phyloP scores from a whole-genome alignment of 371 early-diverging fungal genomes.

The Syncephalastrum sp. region DNA sequence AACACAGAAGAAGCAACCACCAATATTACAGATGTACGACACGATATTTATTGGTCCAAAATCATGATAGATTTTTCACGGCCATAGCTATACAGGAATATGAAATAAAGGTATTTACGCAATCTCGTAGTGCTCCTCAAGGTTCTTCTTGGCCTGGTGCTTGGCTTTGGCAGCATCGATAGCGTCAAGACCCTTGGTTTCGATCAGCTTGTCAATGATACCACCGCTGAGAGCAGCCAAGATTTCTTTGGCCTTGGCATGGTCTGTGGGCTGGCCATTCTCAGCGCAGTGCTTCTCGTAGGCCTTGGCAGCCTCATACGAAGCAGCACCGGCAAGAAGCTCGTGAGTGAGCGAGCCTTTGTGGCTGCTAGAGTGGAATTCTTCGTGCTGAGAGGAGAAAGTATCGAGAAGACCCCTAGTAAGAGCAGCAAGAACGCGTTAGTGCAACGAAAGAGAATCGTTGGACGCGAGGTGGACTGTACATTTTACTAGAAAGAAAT shows the following conservation, averaged over 20 bases:
- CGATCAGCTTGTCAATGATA: constrained; percentile 26
- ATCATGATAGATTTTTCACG: too few relatives aligned
- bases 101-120: too few relatives aligned
- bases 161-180: constrained; percentile 10
- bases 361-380: constrained; percentile 8
- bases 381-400: constrained; percentile 4
- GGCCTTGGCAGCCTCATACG: constrained; percentile 34
- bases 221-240: constrained; percentile 48
- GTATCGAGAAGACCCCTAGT: constrained; percentile 14
- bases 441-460: too few relatives aligned
- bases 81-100: too few relatives aligned
- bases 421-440: too few relatives aligned
- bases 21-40: too few relatives aligned
- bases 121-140: too few relatives aligned
- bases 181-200: constrained; percentile 12
- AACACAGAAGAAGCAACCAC: too few relatives aligned
- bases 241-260: constrained; percentile 40
- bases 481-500: too few relatives aligned
- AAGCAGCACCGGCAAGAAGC: constrained; percentile 30
- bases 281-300: constrained; percentile 38
- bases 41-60: too few relatives aligned
- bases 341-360: constrained; percentile 26
- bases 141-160: constrained; percentile 2
- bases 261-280: constrained; percentile 37
- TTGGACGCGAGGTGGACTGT: too few relatives aligned